A percentile compares a stretch with the other conserved stretches of the same genome.
Conservation (phyloP, 2,329 filamentous ascomycete genomes). For the Cladosporium cucumerinum region DNA sequence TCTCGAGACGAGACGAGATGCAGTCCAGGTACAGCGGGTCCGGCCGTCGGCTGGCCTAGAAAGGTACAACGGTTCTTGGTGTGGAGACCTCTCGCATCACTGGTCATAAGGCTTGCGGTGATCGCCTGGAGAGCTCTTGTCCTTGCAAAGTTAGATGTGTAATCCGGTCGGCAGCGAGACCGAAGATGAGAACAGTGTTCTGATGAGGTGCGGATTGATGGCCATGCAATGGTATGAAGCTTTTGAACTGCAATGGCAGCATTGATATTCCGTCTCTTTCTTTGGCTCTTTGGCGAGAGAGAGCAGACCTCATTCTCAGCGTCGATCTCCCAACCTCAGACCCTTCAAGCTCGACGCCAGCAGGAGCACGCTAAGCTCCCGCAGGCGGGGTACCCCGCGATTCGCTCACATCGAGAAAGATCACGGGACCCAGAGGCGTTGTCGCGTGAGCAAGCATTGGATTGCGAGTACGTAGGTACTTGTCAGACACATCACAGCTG, state of each 20-base stretch:
- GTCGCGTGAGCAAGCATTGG: constrained; percentile 4
- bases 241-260: neutral
- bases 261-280: neutral
- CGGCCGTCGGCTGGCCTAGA: neutral
- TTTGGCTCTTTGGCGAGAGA: neutral
- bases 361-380: neutral
- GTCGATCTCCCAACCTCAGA: neutral
- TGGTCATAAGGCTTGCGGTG: constrained; percentile 4
- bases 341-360: neutral
- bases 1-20: neutral
- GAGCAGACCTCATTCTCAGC: neutral
- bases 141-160: constrained; percentile 10
- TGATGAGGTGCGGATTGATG: neutral
- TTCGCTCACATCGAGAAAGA: too few relatives aligned
- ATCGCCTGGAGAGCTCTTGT: constrained; percentile 10
- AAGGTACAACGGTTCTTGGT: neutral
- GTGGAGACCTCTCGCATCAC: constrained; percentile 8
- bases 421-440: neutral
- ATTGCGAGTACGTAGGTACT: constrained; percentile 5
- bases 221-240: neutral
- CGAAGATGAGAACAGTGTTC: neutral
- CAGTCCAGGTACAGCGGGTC: neutral
- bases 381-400: neutral
- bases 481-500: neutral
- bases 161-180: constrained; percentile 4